A percentile compares a stretch with the other conserved stretches of the same genome.
Conservation (phyloP, 805 yeast genomes). For the Lipomyces sp. region DNA sequence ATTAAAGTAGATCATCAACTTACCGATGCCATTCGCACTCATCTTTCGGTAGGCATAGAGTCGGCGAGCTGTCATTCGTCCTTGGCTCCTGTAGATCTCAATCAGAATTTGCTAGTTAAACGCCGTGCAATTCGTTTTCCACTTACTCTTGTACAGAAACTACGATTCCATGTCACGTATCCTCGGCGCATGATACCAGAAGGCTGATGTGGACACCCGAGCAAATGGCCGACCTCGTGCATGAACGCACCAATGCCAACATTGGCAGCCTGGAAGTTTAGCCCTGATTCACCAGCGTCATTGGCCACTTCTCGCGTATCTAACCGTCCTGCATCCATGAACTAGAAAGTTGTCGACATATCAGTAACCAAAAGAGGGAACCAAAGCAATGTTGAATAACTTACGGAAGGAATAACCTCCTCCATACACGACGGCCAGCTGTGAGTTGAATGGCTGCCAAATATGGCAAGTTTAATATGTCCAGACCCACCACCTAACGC, state of each 20-base stretch:
- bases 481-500: constrained; percentile 88
- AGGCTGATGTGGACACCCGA: constrained; percentile 91
- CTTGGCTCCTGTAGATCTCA: neutral
- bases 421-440: constrained; percentile 90
- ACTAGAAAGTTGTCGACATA: constrained; percentile 37
- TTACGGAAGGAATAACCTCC: constrained; percentile 49
- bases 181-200: constrained; percentile 89
- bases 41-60: constrained; percentile 46
- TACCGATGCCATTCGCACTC: constrained; percentile 82
- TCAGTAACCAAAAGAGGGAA: neutral
- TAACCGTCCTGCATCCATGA: constrained; percentile 67
- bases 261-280: constrained; percentile 85
- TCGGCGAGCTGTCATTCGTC: constrained; percentile 39
- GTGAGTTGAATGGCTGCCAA: constrained; percentile 88
- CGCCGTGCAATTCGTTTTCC: too few relatives aligned
- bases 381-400: neutral
- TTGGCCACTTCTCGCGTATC: constrained; percentile 77
- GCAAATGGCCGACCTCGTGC: constrained; percentile 90
- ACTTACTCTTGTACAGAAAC: constrained; percentile 59
- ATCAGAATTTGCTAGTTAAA: too few relatives aligned
- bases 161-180: constrained; percentile 73
- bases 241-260: constrained; percentile 88
- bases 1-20: neutral
- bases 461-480: constrained; percentile 73
- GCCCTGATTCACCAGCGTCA: constrained; percentile 78